Percentiles rank a stretch among this genome's conserved stretches.
phyloP scores from a whole-genome alignment of 1,139 yeast species.

The Hansenula lynferdii region DNA sequence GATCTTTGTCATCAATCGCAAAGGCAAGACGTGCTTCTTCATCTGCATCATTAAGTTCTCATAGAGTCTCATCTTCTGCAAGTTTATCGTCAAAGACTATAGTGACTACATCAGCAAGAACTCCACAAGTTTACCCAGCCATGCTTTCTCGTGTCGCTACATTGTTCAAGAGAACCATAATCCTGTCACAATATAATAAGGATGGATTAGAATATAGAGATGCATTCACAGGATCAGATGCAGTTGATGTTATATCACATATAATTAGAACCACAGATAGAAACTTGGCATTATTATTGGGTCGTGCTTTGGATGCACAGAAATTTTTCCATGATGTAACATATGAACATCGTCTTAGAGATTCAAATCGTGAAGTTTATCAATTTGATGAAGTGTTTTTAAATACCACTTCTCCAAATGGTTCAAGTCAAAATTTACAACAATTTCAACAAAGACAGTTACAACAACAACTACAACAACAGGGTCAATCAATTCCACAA shows the following conservation, averaged over 20 bases:
- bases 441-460: conserved; percentile 1
- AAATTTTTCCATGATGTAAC: conserved; percentile 94
- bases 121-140: conserved; percentile 84
- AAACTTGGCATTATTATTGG: conserved; percentile 80
- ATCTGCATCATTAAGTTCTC: conserved; percentile 24
- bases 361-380: conserved; percentile 82
- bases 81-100: conserved; percentile 20
- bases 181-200: conserved; percentile 75
- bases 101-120: conserved; percentile 26
- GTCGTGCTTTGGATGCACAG: conserved; percentile 92
- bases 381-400: conserved; percentile 61
- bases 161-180: conserved; percentile 66
- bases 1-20: conserved; percentile 30
- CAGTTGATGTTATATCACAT: conserved; percentile 82
- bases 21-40: conserved; percentile 27
- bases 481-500: conserved; percentile 9
- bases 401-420: conserved; percentile 8
- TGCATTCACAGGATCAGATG: conserved; percentile 91
- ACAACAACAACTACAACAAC: conserved; percentile 7
- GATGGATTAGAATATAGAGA: conserved; percentile 95
- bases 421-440: conserved; percentile 6
- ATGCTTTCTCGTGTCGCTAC: conserved; percentile 80
- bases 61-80: conserved; percentile 17
- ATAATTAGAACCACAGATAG: conserved; percentile 89
- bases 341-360: conserved; percentile 88